A percentile compares a stretch with the other conserved stretches of the same genome.
phyloP scores from a whole-genome alignment of 495 filamentous ascomycete genomes.

The Evansstolkia leycettana region DNA sequence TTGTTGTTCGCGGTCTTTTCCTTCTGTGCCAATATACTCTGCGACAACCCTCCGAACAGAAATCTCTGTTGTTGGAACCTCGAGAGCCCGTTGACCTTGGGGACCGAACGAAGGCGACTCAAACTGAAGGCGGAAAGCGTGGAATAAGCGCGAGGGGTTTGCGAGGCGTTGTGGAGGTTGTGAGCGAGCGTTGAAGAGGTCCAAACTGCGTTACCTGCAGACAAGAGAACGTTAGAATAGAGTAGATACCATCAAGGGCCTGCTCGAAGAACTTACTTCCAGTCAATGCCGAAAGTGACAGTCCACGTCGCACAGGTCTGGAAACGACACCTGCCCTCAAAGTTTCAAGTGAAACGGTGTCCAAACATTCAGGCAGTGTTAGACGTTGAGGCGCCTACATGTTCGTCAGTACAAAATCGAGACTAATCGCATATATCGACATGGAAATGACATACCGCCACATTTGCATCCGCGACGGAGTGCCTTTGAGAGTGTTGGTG shows the following conservation, averaged over 20 bases:
- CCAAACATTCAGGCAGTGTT: conserved; percentile 18
- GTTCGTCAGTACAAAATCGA: conserved; percentile 2
- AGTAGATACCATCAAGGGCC: no score
- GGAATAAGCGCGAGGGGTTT: conserved; percentile 23
- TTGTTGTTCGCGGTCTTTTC: conserved; percentile 90
- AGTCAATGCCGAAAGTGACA: no score
- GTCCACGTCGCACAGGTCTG: conserved; percentile 8
- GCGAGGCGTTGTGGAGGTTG: conserved; percentile 5
- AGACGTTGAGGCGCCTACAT: conserved; percentile 4
- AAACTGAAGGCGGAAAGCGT: conserved; percentile 21
- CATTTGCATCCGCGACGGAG: conserved; percentile 2
- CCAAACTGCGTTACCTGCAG: conserved; percentile 7
- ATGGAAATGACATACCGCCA: conserved; percentile 9
- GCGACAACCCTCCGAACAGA: conserved; percentile 43
- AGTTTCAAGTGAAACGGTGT: conserved; percentile 15
- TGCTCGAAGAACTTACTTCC: no score
- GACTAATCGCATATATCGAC: background rate
- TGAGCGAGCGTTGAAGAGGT: conserved; percentile 11
- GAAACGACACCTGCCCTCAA: conserved; percentile 10
- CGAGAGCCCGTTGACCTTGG: conserved; percentile 13
- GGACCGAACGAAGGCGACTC: conserved; percentile 10
- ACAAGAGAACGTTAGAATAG: background rate
- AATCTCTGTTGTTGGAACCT: conserved; percentile 32
- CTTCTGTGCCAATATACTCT: conserved; percentile 51
- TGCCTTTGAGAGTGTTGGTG: conserved; percentile 9